Conservation (phyloP, 345 rosid genomes). For the Populus deltoides region DNA sequence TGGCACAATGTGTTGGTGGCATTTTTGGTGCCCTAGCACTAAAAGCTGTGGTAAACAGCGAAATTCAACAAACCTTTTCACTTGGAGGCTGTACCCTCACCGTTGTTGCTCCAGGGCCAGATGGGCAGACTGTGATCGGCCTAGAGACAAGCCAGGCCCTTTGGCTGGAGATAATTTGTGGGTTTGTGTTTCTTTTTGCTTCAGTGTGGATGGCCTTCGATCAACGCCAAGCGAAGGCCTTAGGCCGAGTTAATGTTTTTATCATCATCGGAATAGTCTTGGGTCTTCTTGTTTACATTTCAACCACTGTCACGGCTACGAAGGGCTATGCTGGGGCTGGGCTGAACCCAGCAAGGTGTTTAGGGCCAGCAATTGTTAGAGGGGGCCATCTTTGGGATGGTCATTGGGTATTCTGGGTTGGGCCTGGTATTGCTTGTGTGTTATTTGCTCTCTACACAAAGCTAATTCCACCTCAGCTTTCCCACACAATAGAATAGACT, state of each 20-base stretch:
- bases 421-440: slow-evolving; percentile 6
- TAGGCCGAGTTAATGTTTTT: slow-evolving; percentile 37
- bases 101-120: slow-evolving; percentile 23
- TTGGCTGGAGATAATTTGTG: slow-evolving; percentile 37
- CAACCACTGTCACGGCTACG: slow-evolving; percentile 36
- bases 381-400: slow-evolving; percentile 26
- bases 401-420: slow-evolving; percentile 29
- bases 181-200: slow-evolving; percentile 37
- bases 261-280: slow-evolving; percentile 27
- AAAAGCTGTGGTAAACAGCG: slow-evolving; percentile 25
- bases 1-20: slow-evolving; percentile 42
- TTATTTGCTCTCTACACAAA: slow-evolving; percentile 18
- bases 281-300: slow-evolving; percentile 43
- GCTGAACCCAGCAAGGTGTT: slow-evolving; percentile 49
- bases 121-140: slow-evolving; percentile 25
- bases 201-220: slow-evolving; percentile 49
- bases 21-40: slow-evolving; percentile 34
- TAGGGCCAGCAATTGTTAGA: slow-evolving; percentile 39
- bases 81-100: slow-evolving; percentile 40
- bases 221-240: slow-evolving; percentile 25
- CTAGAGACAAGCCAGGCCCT: slow-evolving; percentile 21
- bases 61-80: slow-evolving; percentile 20
- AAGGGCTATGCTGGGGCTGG: slow-evolving; percentile 50
- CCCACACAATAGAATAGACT: neutral
- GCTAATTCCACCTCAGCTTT: slow-evolving; percentile 21